Percentiles rank a stretch among this genome's conserved stretches.
These are phyloP conservation scores for Xylogone sp. DNA, from an alignment of 2,329 filamentous ascomycete species.

Conservation along the genomic window DNA sequence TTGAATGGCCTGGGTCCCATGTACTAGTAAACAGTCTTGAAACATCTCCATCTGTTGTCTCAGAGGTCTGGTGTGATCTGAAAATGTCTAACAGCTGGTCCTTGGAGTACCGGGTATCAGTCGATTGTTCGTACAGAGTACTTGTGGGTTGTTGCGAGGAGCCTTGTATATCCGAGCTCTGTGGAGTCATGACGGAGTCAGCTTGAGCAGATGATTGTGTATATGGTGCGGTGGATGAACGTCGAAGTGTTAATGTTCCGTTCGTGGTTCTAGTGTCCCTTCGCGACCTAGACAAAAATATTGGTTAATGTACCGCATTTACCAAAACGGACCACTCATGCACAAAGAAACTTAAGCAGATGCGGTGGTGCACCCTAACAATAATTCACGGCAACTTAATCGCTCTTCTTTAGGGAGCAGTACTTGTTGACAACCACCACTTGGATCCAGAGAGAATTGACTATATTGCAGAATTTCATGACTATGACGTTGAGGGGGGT, in stretches of 20 bases:
- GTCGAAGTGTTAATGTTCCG: conserved; percentile 62
- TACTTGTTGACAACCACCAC: not conserved
- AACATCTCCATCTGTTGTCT: conserved; percentile 54
- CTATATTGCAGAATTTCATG: conserved; percentile 1
- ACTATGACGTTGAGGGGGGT: conserved; percentile 8
- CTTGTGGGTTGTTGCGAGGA: conserved; percentile 26
- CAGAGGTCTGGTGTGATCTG: conserved; percentile 47
- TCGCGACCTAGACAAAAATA: conserved; percentile 44
- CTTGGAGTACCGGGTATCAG: conserved; percentile 29
- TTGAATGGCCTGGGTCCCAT: conserved; percentile 75
- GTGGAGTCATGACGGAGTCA: conserved; percentile 15
- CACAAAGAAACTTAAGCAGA: not conserved
- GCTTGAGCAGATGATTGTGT: conserved; percentile 29
- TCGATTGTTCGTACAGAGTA: conserved; percentile 38
- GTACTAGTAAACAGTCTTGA: conserved; percentile 66
- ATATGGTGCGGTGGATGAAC: conserved; percentile 56
- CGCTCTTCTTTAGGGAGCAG: not conserved
- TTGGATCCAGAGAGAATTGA: not conserved
- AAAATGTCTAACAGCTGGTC: conserved; percentile 71
- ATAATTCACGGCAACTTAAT: too few relatives aligned
- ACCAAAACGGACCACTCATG: not conserved
- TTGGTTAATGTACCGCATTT: not conserved
- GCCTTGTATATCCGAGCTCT: conserved; percentile 15
- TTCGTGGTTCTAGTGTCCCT: conserved; percentile 55
- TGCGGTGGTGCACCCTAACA: too few relatives aligned